Evolutionary conservation across 805 yeast genomes (phyloP).

Genomic region (Metschnikowia corniflorae): DNA sequence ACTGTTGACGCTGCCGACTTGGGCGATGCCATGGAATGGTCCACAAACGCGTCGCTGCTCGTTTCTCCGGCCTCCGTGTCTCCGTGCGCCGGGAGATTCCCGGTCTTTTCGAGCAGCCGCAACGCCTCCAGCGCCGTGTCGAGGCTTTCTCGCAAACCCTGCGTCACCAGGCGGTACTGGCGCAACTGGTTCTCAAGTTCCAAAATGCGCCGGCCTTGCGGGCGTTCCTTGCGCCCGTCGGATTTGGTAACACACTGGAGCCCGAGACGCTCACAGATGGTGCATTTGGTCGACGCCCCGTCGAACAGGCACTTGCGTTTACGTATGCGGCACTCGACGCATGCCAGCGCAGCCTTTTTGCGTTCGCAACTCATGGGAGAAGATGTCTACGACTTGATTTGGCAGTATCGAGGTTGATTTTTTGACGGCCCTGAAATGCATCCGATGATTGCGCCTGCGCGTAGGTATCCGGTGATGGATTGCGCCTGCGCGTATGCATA

Average conservation of each 20-base stretch:
- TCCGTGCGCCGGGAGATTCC: neutral
- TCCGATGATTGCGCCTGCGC: too few relatives aligned
- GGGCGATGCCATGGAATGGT: neutral
- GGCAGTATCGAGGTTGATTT: too few relatives aligned
- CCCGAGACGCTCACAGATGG: conserved; percentile 6
- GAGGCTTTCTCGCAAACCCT: conserved; percentile 1
- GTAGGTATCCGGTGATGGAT: too few relatives aligned
- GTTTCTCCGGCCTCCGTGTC: neutral
- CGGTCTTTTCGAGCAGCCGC: conserved; percentile 1
- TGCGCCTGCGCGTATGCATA: too few relatives aligned
- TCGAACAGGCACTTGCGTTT: conserved; percentile 7
- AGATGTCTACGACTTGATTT: too few relatives aligned
- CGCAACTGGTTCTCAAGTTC: conserved; percentile 7
- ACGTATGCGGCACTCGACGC: conserved; percentile 12
- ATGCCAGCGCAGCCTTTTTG: conserved; percentile 9
- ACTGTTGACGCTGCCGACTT: neutral
- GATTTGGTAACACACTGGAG: conserved; percentile 7
- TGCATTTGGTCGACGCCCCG: conserved; percentile 5
- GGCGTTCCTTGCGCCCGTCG: conserved; percentile 14
- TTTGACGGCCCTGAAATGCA: too few relatives aligned
- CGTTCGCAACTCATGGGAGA: conserved; percentile 4
- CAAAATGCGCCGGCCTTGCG: conserved; percentile 4
- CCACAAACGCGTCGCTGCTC: neutral
- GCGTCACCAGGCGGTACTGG: conserved; percentile 4
- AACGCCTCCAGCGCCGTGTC: conserved; percentile 1